Conservation (phyloP, 2,329 filamentous ascomycete species). For the Aureobasidium musti region DNA sequence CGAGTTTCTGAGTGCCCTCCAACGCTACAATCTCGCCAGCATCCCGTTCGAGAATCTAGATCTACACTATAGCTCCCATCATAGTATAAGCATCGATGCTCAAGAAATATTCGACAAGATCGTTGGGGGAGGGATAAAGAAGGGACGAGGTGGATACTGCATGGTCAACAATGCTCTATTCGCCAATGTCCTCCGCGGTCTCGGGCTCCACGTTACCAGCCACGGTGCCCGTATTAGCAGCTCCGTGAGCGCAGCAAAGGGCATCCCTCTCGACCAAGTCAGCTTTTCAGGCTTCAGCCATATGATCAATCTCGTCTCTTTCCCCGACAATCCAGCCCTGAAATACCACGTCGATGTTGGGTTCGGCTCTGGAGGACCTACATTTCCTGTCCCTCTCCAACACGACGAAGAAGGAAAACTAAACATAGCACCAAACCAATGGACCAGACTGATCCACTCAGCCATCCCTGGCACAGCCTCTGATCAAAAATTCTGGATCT, state of each 20-base stretch:
- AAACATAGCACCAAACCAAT: conserved; percentile 10
- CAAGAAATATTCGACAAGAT: conserved; percentile 57
- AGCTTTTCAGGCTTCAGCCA: conserved; percentile 42
- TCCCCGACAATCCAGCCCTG: conserved; percentile 40
- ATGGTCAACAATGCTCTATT: conserved; percentile 63
- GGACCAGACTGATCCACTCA: not conserved
- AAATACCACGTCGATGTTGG: conserved; percentile 48
- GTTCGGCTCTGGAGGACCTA: conserved; percentile 43
- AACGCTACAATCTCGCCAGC: conserved; percentile 47
- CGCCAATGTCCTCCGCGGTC: conserved; percentile 52
- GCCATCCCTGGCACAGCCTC: conserved; percentile 37
- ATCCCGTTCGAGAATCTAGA: conserved; percentile 61
- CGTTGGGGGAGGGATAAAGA: conserved; percentile 32
- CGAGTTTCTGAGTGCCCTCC: conserved; percentile 36
- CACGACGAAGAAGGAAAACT: conserved; percentile 6
- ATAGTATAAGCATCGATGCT: conserved; percentile 53
- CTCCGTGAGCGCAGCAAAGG: conserved; percentile 50
- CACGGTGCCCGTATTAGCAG: conserved; percentile 47
- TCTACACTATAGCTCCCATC: conserved; percentile 56
- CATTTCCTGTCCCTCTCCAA: conserved; percentile 38
- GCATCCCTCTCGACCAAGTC: conserved; percentile 43
- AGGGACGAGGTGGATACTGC: conserved; percentile 59
- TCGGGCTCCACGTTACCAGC: conserved; percentile 53
- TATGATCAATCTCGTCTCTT: conserved; percentile 50
- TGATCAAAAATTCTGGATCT: conserved; percentile 49